Conservation (phyloP, 768 basidiomycete genomes). For the Candolleomyces eurysporus region DNA sequence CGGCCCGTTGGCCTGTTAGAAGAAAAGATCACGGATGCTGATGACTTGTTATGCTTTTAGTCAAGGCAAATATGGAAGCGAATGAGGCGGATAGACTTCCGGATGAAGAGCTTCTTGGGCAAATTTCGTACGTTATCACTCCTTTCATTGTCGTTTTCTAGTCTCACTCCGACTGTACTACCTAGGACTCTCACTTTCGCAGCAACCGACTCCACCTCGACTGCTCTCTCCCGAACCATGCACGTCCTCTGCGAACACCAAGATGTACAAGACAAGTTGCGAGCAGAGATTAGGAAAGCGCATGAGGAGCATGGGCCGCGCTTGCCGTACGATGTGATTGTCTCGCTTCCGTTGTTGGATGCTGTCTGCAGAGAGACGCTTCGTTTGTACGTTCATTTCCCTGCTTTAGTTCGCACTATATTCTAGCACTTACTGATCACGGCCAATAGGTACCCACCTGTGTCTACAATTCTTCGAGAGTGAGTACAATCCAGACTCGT, state of each 20-base stretch:
- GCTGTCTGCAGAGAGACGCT: constrained; percentile 34
- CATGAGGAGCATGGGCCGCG: constrained; percentile 23
- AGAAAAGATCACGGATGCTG: background rate
- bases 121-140: constrained; percentile 22
- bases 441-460: constrained; percentile 3
- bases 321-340: constrained; percentile 28
- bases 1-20: no score
- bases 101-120: constrained; percentile 38
- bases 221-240: constrained; percentile 32
- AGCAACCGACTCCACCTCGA: constrained; percentile 42
- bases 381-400: constrained; percentile 16
- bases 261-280: constrained; percentile 36
- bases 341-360: constrained; percentile 30
- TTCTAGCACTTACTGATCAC: background rate
- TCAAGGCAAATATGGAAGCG: constrained; percentile 37
- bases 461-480: constrained; percentile 13
- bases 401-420: background rate
- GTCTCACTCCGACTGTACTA: background rate
- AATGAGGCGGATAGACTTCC: constrained; percentile 27
- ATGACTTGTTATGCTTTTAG: constrained; percentile 20
- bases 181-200: constrained; percentile 36
- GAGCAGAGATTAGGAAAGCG: constrained; percentile 32
- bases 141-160: background rate
- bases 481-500: constrained; percentile 2
- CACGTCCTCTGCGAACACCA: constrained; percentile 30